phyloP scores from a whole-genome alignment of 208 protist genomes.

The Balamuthia mandrillaris region DNA sequence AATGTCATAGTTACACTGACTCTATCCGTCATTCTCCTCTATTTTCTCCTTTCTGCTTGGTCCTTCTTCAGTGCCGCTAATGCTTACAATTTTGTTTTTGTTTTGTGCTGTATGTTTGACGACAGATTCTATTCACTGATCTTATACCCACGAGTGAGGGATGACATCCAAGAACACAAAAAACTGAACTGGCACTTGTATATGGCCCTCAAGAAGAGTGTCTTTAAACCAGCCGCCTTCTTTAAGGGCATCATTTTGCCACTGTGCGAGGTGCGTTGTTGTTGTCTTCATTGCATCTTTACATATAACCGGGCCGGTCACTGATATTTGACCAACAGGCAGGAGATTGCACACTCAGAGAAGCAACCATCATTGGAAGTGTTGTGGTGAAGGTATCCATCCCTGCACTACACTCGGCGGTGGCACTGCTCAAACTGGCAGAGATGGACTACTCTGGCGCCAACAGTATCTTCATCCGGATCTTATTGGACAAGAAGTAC shows the following conservation, averaged over 20 bases:
- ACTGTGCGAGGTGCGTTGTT: conserved; percentile 77
- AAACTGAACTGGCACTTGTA: conserved; percentile 97
- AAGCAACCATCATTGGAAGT: conserved; percentile 89
- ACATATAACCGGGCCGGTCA: no score
- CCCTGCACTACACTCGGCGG: conserved; percentile 81
- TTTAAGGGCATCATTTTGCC: conserved; percentile 98
- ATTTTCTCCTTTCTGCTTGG: no score
- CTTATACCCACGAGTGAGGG: conserved; percentile 89
- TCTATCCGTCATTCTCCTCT: no score
- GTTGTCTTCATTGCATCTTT: background rate
- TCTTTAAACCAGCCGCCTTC: conserved; percentile 98
- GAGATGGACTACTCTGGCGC: conserved; percentile 86
- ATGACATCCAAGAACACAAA: conserved; percentile 77
- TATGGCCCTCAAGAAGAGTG: conserved; percentile 92
- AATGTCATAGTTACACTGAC: no score
- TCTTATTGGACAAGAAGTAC: conserved; percentile 97
- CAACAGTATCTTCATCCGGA: conserved; percentile 88
- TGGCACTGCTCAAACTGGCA: conserved; percentile 89
- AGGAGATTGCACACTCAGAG: conserved; percentile 87
- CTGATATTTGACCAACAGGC: background rate
- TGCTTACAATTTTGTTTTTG: no score
- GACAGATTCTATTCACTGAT: conserved; percentile 95
- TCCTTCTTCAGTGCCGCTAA: no score
- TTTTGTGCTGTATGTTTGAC: no score
- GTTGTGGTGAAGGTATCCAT: conserved; percentile 80